Evolutionary conservation across 768 basidiomycete species (phyloP), one percentile per base, ranked within the genome.

Genomic region (Amanita inopinata): DNA sequence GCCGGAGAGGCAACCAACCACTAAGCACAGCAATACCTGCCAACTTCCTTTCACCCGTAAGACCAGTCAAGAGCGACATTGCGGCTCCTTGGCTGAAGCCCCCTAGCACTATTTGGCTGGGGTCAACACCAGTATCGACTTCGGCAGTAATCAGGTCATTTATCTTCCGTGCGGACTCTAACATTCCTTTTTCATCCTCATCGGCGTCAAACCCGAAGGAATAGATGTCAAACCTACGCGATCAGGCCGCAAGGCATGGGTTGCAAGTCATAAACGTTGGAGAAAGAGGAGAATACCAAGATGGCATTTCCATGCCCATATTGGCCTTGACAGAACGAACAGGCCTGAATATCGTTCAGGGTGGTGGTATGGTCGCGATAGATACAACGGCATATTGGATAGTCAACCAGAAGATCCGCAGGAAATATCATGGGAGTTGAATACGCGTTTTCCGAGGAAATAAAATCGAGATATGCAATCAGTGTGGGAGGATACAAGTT

Each of bases 81-180:
- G 80, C 76, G 30, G 70, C 86, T 27, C 88, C 91, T 58, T 94
- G 91, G 47, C 80, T 83, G 64, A 93, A 94, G 7, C 92, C 92
- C 25, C 88, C 90, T 17, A 97, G 61, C 23, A 94, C 72, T 52
- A 94, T 83, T 38, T 83, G 75, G 42, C 70, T 67, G 18, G 81
- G 63, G 6, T 77, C 70, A 40, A 83, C 76, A 24, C 86, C 86
- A 5, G 70, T 67, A 36, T 79, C 76, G 14, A 92, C 66, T 60
- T 97, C 92, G 2, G 70, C 67, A 9, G 74, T 67, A 54, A 98
- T 80, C 49, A 93, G 64, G 45, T 72, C 61, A 52, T 80, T 80
- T 51, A 94, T 66, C 19, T 69, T 59, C 20, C 66, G 61, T 5
- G 75, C 71, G 23, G 83, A 78, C 22, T 73, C 57, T 23, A 83